Evolutionary conservation across 129 eudicot species (phyloP).

Genomic region (Tanacetum coccineum): DNA sequence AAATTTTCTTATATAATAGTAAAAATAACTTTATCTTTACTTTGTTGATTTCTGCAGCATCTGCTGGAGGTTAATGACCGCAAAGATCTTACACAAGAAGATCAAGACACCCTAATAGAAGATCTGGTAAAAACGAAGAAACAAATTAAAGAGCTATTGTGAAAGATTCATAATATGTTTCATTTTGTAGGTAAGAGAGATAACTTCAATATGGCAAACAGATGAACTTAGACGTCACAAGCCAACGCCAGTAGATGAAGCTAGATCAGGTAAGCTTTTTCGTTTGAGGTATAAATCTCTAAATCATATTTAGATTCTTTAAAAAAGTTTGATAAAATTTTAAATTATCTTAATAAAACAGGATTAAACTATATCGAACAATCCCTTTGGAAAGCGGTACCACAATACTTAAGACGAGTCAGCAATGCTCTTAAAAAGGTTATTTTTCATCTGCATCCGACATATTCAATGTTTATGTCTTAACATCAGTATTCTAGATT

Average conservation of each 20-base stretch:
- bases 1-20: not conserved
- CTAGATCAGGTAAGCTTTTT: slow-evolving; percentile 73
- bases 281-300: not conserved
- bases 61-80: slow-evolving; percentile 81
- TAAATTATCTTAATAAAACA: slow-evolving; percentile 27
- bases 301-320: not conserved
- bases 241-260: slow-evolving; percentile 98
- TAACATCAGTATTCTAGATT: not conserved
- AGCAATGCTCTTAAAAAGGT: slow-evolving; percentile 98
- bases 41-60: slow-evolving; percentile 51
- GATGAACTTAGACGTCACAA: slow-evolving; percentile 97
- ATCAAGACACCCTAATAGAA: slow-evolving; percentile 85
- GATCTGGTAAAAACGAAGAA: slow-evolving; percentile 57
- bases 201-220: slow-evolving; percentile 94
- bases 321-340: not conserved
- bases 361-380: slow-evolving; percentile 90
- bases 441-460: not conserved
- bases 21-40: not conserved
- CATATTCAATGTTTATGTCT: not conserved
- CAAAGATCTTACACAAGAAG: slow-evolving; percentile 84
- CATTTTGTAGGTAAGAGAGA: slow-evolving; percentile 82
- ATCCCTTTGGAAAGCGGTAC: slow-evolving; percentile 96
- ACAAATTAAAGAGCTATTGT: too few species aligned
- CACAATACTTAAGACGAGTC: slow-evolving; percentile 88
- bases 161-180: slow-evolving; percentile 3